Evolutionary conservation across 2,329 filamentous ascomycete genomes (phyloP).

Genomic region (Camillea tinctor): DNA sequence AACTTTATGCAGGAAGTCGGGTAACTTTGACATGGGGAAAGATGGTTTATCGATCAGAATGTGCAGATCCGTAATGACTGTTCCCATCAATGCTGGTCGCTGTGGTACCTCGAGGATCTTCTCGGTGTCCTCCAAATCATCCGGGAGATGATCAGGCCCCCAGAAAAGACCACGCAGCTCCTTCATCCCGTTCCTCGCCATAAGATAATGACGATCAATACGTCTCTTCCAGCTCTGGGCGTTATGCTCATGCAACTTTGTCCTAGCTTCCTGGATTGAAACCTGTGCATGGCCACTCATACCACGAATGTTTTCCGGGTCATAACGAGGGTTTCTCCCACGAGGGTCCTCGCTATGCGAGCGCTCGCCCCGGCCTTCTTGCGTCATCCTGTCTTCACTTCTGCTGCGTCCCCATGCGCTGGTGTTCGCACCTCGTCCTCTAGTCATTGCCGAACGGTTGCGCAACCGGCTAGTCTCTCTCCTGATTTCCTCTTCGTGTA

Average conservation of each 20-base stretch:
- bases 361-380: slow-evolving; percentile 26
- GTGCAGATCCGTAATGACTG: slow-evolving; percentile 80
- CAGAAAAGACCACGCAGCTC: slow-evolving; percentile 79
- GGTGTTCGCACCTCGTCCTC: slow-evolving; percentile 34
- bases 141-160: slow-evolving; percentile 76
- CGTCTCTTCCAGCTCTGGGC: slow-evolving; percentile 88
- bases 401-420: slow-evolving; percentile 49
- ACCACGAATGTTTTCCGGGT: slow-evolving; percentile 70
- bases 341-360: slow-evolving; percentile 35
- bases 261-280: slow-evolving; percentile 72
- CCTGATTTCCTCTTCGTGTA: slow-evolving; percentile 67
- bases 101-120: slow-evolving; percentile 82
- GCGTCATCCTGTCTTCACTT: slow-evolving; percentile 50
- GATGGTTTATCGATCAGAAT: slow-evolving; percentile 88
- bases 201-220: slow-evolving; percentile 73
- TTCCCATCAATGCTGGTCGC: slow-evolving; percentile 78
- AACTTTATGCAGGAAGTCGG: slow-evolving; percentile 80
- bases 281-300: slow-evolving; percentile 73
- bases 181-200: slow-evolving; percentile 71
- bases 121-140: slow-evolving; percentile 80
- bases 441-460: slow-evolving; percentile 51
- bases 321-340: slow-evolving; percentile 63
- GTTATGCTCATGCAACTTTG: slow-evolving; percentile 76
- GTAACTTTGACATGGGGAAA: slow-evolving; percentile 78
- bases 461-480: slow-evolving; percentile 53